phyloP scores from a whole-genome alignment of 176 grass and related monocot species.

The Metroxylon sagu region DNA sequence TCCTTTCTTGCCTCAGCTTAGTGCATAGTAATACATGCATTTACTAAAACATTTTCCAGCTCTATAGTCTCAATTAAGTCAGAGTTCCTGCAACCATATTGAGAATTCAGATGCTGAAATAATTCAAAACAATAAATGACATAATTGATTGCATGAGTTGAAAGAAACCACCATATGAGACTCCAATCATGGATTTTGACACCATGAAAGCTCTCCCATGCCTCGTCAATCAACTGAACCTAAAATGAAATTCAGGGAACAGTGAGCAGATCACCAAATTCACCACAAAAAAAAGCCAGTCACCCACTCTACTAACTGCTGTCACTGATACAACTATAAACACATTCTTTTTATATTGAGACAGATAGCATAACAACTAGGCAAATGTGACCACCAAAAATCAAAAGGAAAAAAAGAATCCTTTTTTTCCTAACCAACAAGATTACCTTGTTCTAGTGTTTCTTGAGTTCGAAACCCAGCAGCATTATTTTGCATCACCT shows the following conservation, averaged over 20 bases:
- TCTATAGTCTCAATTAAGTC: constrained; percentile 92
- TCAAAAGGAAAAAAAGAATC: not conserved
- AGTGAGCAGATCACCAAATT: constrained; percentile 2
- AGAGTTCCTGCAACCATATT: constrained; percentile 53
- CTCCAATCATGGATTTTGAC: constrained; percentile 63
- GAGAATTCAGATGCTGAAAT: no score
- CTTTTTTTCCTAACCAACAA: no score
- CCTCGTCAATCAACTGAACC: constrained; percentile 62
- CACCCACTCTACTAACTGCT: no score
- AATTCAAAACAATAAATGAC: no score
- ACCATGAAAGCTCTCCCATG: constrained; percentile 55
- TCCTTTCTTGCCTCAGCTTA: constrained; percentile 92
- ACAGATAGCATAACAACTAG: not conserved
- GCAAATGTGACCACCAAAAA: no score
- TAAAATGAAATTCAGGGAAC: constrained; percentile 15
- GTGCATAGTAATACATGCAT: constrained; percentile 89
- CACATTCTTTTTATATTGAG: no score
- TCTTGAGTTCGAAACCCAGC: constrained; percentile 71
- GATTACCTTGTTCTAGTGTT: constrained; percentile 55
- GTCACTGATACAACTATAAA: no score
- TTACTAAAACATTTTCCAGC: constrained; percentile 87
- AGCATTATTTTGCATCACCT: constrained; percentile 74
- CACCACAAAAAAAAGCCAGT: not conserved
- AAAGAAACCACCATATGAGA: constrained; percentile 64
- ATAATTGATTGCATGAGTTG: no score